Conservation (phyloP, 1,284 basidiomycete species). For the Wolfiporia cocos region DNA sequence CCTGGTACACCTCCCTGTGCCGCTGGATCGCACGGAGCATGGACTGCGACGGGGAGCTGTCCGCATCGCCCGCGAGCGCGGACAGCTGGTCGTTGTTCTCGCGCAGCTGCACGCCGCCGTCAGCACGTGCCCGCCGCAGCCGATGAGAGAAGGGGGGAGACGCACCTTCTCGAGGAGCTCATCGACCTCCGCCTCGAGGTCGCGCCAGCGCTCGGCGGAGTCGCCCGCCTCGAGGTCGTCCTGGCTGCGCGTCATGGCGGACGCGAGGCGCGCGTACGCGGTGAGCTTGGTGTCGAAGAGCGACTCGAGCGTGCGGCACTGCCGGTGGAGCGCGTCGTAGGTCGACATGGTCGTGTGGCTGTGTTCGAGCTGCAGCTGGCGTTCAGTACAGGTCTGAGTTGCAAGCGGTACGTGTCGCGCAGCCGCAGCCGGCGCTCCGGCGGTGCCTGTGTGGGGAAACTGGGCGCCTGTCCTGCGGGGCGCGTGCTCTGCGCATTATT, state of each 20-base stretch:
- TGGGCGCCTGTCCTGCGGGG: too few species aligned
- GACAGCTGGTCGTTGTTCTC: conserved; percentile 79
- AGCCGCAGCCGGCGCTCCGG: too few species aligned
- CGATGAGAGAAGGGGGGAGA: background rate
- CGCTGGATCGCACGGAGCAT: conserved; percentile 88
- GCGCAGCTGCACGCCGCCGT: conserved; percentile 50
- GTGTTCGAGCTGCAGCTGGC: too few species aligned
- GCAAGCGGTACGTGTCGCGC: background rate
- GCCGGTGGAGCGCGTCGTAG: conserved; percentile 77
- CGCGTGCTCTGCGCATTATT: too few species aligned
- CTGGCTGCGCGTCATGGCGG: conserved; percentile 55
- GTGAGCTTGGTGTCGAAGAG: conserved; percentile 89
- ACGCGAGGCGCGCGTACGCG: conserved; percentile 81
- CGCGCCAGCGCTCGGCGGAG: conserved; percentile 66
- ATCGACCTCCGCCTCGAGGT: conserved; percentile 83
- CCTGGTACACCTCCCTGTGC: conserved; percentile 86
- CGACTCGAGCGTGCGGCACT: conserved; percentile 87
- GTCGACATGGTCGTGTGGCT: conserved; percentile 50
- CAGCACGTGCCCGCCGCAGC: background rate
- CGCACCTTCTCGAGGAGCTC: conserved; percentile 83
- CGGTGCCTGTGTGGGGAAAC: too few species aligned
- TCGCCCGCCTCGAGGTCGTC: conserved; percentile 70
- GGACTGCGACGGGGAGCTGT: conserved; percentile 74
- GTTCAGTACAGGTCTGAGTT: background rate
- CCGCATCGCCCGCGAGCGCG: conserved; percentile 60